Evolutionary conservation across 2,329 filamentous ascomycete species (phyloP).

Genomic region (Periconia sp.): DNA sequence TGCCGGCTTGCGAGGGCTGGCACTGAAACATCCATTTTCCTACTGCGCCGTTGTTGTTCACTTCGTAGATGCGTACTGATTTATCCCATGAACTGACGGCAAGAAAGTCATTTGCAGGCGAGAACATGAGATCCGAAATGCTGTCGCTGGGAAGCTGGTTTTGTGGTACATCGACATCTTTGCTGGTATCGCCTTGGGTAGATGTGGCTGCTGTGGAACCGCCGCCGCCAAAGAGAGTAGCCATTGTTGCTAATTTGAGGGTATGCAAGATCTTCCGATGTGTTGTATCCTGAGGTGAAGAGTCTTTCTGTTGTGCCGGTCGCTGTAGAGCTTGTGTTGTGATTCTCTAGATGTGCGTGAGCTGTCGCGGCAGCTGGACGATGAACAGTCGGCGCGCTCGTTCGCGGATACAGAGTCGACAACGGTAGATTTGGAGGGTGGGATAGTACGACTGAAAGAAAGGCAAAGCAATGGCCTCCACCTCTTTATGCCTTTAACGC

Average conservation of each 20-base stretch:
- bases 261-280: too few species aligned
- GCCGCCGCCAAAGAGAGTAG: slow-evolving; percentile 64
- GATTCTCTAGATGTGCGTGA: slow-evolving; percentile 19
- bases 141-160: slow-evolving; percentile 77
- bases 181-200: slow-evolving; percentile 87
- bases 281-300: slow-evolving; percentile 4
- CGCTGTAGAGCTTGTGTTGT: too few species aligned
- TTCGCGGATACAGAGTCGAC: too few species aligned
- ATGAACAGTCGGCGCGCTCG: not conserved
- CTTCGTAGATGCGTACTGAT: slow-evolving; percentile 96
- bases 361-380: not conserved
- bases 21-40: slow-evolving; percentile 88
- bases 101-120: slow-evolving; percentile 76
- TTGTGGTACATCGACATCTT: slow-evolving; percentile 79
- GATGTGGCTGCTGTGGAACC: slow-evolving; percentile 63
- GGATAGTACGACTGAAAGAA: not conserved
- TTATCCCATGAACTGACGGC: slow-evolving; percentile 97
- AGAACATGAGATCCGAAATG: slow-evolving; percentile 87
- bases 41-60: slow-evolving; percentile 75
- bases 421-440: too few species aligned
- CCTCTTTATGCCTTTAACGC: slow-evolving; percentile 2
- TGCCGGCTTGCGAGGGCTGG: slow-evolving; percentile 61
- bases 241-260: too few species aligned
- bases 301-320: too few species aligned
- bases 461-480: not conserved